Percentiles rank a stretch among this genome's conserved stretches.
phyloP scores from a whole-genome alignment of 1,139 yeast species.

The Hanseniaspora uvarum region DNA sequence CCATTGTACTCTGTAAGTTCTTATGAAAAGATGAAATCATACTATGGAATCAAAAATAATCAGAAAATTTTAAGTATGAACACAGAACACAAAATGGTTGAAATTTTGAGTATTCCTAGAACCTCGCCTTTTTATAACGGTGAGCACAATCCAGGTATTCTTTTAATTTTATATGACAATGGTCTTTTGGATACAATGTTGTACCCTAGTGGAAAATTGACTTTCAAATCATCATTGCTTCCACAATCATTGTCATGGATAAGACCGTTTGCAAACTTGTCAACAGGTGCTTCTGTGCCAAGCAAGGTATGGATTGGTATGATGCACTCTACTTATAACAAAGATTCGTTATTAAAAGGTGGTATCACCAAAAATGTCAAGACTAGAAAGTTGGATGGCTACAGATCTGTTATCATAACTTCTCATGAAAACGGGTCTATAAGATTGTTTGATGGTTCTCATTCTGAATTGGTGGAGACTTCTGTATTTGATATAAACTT shows the following conservation, averaged over 20 bases:
- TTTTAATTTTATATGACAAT: conserved; percentile 48
- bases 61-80: conserved; percentile 48
- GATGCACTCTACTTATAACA: conserved; percentile 41
- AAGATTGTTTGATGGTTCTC: conserved; percentile 70
- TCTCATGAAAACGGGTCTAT: conserved; percentile 79
- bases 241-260: conserved; percentile 76
- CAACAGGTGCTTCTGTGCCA: conserved; percentile 47
- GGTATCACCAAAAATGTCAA: conserved; percentile 59
- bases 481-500: conserved; percentile 48
- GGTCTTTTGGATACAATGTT: conserved; percentile 48
- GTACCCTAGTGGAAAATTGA: conserved; percentile 46
- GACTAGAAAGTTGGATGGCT: conserved; percentile 44
- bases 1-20: conserved; percentile 72
- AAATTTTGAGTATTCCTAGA: conserved; percentile 44
- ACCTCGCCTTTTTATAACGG: conserved; percentile 60
- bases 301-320: conserved; percentile 69
- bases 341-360: conserved; percentile 49
- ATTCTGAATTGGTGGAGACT: conserved; percentile 61
- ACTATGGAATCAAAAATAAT: conserved; percentile 56
- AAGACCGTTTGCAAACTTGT: conserved; percentile 57
- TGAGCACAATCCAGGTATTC: conserved; percentile 53
- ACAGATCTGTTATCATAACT: conserved; percentile 57
- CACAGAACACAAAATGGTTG: conserved; percentile 36
- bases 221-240: conserved; percentile 49
- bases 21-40: conserved; percentile 68